Evolutionary conservation across 2,329 filamentous ascomycete genomes (phyloP), one percentile per base, ranked within the genome.

Genomic region (Knoxdaviesia proteae): DNA sequence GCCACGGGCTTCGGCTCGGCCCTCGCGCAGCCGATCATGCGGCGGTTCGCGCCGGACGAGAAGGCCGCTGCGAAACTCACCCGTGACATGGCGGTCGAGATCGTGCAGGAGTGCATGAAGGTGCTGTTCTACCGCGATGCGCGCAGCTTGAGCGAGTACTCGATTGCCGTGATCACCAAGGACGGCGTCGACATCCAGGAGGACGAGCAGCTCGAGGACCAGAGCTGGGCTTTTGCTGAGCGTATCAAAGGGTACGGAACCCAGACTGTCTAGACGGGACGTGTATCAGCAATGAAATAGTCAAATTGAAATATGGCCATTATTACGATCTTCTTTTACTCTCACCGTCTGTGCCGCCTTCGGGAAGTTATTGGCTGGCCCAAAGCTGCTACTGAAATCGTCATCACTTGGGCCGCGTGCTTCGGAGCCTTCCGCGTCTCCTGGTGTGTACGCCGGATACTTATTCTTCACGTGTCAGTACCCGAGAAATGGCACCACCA

Each of bases 141-240:
- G 38, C 77, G 90, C 60, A 92, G 83, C 64, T 64, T 90, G 63
- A 86, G 94, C 62, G 71, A 73, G 51, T 98, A 94, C 67, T 90
- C 83, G 49, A 78, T 96, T 57, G 88, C 88, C 20, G 71, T 96
- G 43, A 71, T 98, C 44, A 90, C 83, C 44, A 81, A 84, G 63
- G 83, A 84, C 40, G 84, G 82, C n/a, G 77, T 96, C 46, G 80
- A 92, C 44, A 58, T 94, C 50, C 79, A 78, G 59, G 76, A 92
- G 61, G 65, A 81, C 53, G 82, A 93, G 68, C 77, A 86, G 69
- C 69, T 98, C 50, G 87, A 96, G 69, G 71, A 78, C 53, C 88
- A 96, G 71, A 94, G 86, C 71, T 96, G 88, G 90, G 86, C 83
- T 42, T 98, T 98, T 66, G 90, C 90, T 30, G 88, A 96, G 58